Evolutionary conservation across 225 moss, liverwort and hornwort species (phyloP), one percentile per base, ranked within the genome.

Genomic region (Ulota crispa): DNA sequence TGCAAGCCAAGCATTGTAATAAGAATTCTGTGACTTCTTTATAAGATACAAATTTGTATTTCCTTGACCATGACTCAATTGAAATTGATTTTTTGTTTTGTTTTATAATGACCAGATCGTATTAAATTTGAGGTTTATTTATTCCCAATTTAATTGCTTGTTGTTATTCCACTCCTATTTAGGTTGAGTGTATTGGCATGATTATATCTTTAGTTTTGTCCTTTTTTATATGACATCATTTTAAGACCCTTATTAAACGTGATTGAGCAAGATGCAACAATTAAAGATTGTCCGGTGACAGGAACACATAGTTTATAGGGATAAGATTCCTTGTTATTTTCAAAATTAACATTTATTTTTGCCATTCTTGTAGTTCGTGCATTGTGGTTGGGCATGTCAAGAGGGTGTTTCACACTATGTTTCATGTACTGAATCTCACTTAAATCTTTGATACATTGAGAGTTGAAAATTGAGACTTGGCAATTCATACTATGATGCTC

Each of bases 1-100:
- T 72, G 54, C 66, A 60, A 79, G 56, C 59, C 59, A 74, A 68
- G 68, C 60, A 61, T 19, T 84, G 78, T 61, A 83, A 64, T 14
- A 55, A 31, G 57, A 1, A 45, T 18, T 68, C 26, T 79, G 34
- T 61, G 70, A 78, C 78, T 31, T 71, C 71, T 83, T 65, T 45
- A 72, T 78, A 59, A 67, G 20, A 52, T 68, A 74, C 26, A 74
- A 68, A 68, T 74, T 52, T 68, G 39, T 50, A 39, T 61, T 84
- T 45, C 60, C 68, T 73, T 60, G 67, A 24, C 55, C 65, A 26
- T 47, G 4, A 11, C 52, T 37, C 18, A 41, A 42, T 64, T 72
- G n/a, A 41, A 63, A 42, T 23, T 54, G 14, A n/a, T 59, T 28
- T 50, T 20, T 70, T 50, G 7, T 26, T 45, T 36, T 76, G 4